Evolutionary conservation across 2,329 filamentous ascomycete species (phyloP), one percentile per base, ranked within the genome.

Genomic region (Colletotrichum sp.): DNA sequence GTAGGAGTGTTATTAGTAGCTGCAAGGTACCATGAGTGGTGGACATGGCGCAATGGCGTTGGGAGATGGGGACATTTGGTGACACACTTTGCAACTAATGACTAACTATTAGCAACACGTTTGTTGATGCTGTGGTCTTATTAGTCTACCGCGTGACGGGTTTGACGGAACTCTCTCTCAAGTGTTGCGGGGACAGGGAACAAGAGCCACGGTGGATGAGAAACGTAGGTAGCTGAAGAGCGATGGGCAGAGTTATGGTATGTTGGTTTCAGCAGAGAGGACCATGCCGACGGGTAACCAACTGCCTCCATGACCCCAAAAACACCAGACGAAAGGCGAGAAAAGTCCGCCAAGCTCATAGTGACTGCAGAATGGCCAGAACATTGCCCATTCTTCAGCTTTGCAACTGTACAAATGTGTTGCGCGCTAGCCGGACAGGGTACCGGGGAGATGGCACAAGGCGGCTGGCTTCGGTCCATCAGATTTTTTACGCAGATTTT

Each of bases 381-480:
- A 48, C 43, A 21, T 21, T 28, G 64, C 28, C 28, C 38, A 16
- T n/a, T 56, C 32, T 72, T 38, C 36, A 62, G 55, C 43, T 55
- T 48, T 28, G 56, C 38, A 63, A 18, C 12, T 32, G 56, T 28
- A 28, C 28, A 61, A 61, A 48, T 48, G 43, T 18, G 58, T 32
- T n/a, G 28, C 58, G 26, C 58, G 55, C 55, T 61, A 61, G 58
- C 14, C 18, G 24, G 48, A 24, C 18, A n/a, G 21, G 64, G 43
- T 36, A 26, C 61, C 69, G 62, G 56, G 30, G 28, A 38, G 55
- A 30, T 43, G 62, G 72, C 73, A 72, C 38, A 34, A 63, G 69
- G 62, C 73, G 73, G 73, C 21, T 75, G 73, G 69, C 62, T 59
- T 75, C 73, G 69, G 73, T 21, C 69, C 56, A 62, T 58, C 36